phyloP scores from a whole-genome alignment of 257 asterid species.

The Nicotiana paniculata region DNA sequence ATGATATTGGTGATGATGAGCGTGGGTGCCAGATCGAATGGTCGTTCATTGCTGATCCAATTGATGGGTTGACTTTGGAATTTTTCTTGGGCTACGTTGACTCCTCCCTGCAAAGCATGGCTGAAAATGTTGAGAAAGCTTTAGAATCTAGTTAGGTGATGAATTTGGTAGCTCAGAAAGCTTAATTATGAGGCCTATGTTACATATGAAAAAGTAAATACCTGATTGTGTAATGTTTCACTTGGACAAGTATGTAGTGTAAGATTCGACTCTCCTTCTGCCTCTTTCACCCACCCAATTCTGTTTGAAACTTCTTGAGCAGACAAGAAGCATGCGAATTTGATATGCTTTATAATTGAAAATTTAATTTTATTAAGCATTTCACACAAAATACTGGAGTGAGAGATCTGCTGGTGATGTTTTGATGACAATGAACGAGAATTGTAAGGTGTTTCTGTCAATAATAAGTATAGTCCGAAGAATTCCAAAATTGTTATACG shows the following conservation, averaged over 20 bases:
- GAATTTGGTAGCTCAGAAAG: neutral
- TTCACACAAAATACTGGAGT: neutral
- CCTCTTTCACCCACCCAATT: neutral
- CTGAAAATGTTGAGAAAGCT: constrained; percentile 41
- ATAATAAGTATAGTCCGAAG: neutral
- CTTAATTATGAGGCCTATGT: neutral
- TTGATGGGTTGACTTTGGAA: constrained; percentile 43
- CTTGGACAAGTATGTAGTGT: neutral
- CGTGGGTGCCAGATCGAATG: constrained; percentile 56
- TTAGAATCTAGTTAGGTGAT: constrained; percentile 10
- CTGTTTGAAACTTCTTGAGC: neutral
- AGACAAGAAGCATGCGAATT: neutral
- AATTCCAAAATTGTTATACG: neutral
- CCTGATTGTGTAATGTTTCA: neutral
- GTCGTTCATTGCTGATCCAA: constrained; percentile 58
- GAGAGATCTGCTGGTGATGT: neutral
- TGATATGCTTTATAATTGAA: neutral
- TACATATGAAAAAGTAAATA: neutral
- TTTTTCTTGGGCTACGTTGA: constrained; percentile 29
- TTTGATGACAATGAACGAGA: neutral
- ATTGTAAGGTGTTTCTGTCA: neutral
- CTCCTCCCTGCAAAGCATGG: constrained; percentile 43
- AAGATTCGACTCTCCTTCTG: neutral
- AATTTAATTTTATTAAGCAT: neutral
- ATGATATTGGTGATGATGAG: constrained; percentile 19